Evolutionary conservation across 176 grass and related monocot species (phyloP), one percentile per base, ranked within the genome.

Genomic region (Eleusine indica): DNA sequence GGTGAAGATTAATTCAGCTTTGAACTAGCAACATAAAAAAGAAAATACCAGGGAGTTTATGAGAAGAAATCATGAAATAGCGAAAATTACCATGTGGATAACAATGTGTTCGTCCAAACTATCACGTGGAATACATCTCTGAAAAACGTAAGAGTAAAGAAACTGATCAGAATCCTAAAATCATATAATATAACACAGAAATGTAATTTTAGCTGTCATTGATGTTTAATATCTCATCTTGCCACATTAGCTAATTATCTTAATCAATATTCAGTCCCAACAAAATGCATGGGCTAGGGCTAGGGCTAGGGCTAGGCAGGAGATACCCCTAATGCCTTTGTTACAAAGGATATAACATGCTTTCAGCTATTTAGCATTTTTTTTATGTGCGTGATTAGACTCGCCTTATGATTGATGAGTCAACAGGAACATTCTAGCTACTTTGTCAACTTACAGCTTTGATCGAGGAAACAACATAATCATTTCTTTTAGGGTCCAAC

Each of bases 91-190:
- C 79, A 90, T 94, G 83, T 99, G 96, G 76, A 99, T 94, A 66
- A 89, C 83, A 81, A 99, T 88, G 90, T 99, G 93, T 80, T 99
- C 96, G 68, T 94, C 89, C 93, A 99, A 90, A 81, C 83, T 92
- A 54, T 95, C 96, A 48, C 81, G 91, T 76, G 96, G 89, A 81
- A 99, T 85, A 74, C 93, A 99, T 86, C 96, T 96, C 96, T 99
- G 92, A 74, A 92, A 83, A 76, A 48, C 53, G n/a, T 66, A 66
- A 82, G 57, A 83, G 47, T 75, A 81, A 61, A 62, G 32, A 40
- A 74, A 87, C 29, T 80, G 40, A 53, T 79, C 3, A 75, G 25
- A 91, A 73, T 32, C 49, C 38, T 65, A 83, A 71, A 35, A 39
- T 17, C 18, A 37, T 48, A 13, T 13, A 14, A 52, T 25, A 67